phyloP scores from a whole-genome alignment of 257 asterid species.

The Agastache rugosa region DNA sequence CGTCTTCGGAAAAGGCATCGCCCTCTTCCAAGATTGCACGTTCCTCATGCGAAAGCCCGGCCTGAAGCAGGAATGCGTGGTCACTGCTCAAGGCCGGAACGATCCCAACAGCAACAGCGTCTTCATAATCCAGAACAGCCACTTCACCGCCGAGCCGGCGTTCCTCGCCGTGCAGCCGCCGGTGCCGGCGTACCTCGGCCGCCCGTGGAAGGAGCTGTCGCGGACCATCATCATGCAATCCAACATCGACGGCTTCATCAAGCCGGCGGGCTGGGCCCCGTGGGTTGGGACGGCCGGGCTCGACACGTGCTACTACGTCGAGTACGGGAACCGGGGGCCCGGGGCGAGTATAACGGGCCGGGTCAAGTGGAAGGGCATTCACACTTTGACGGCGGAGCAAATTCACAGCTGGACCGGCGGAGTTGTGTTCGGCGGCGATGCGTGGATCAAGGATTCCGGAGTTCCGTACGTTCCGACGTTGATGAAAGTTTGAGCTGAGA shows the following conservation, averaged over 20 bases:
- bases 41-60: constrained; percentile 60
- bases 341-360: constrained; percentile 41
- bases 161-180: constrained; percentile 23
- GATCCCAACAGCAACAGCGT: constrained; percentile 41
- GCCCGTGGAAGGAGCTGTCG: constrained; percentile 67
- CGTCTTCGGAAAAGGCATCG: constrained; percentile 59
- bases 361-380: constrained; percentile 54
- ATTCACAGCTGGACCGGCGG: constrained; percentile 25
- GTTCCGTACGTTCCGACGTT: constrained; percentile 48
- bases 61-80: constrained; percentile 49
- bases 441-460: constrained; percentile 44
- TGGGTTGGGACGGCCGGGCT: constrained; percentile 42
- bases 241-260: constrained; percentile 38
- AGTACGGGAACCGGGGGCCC: constrained; percentile 54
- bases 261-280: constrained; percentile 54
- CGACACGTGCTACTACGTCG: constrained; percentile 47
- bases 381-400: constrained; percentile 23
- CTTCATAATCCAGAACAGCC: constrained; percentile 49
- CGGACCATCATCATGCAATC: constrained; percentile 57
- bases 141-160: constrained; percentile 42
- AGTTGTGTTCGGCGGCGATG: constrained; percentile 1
- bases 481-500: constrained; percentile 6
- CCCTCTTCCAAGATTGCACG: constrained; percentile 62
- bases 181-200: constrained; percentile 46
- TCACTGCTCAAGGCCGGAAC: constrained; percentile 64